These are phyloP conservation scores for Baudoinia panamericana DNA, from an alignment of 495 filamentous ascomycete species.

Conservation along the genomic window DNA sequence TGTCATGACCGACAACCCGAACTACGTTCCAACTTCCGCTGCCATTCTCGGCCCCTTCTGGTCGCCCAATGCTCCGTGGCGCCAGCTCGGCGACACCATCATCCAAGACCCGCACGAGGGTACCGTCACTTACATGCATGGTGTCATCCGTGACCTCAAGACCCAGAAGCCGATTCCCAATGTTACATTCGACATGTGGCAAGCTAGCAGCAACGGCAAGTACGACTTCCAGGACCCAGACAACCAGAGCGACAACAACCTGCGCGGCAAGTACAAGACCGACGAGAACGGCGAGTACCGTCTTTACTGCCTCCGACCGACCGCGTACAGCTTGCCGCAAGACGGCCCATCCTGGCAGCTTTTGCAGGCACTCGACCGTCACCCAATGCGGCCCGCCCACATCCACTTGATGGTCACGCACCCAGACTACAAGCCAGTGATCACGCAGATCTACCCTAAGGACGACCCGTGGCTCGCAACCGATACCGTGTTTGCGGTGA, in stretches of 20 bases:
- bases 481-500: constrained; percentile 56
- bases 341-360: constrained; percentile 62
- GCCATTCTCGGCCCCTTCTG: constrained; percentile 82
- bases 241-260: constrained; percentile 62
- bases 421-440: constrained; percentile 36
- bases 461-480: constrained; percentile 47
- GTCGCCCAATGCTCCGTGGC: constrained; percentile 71
- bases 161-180: constrained; percentile 55
- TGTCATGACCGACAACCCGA: constrained; percentile 50
- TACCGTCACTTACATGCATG: constrained; percentile 61
- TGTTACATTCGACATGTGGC: constrained; percentile 77
- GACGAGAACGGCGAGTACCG: constrained; percentile 63
- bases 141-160: constrained; percentile 55
- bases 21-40: constrained; percentile 60
- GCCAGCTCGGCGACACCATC: constrained; percentile 53
- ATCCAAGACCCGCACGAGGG: constrained; percentile 55
- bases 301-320: constrained; percentile 75
- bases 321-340: constrained; percentile 63
- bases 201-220: constrained; percentile 68
- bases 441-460: constrained; percentile 52
- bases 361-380: constrained; percentile 58
- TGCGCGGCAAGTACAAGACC: constrained; percentile 68
- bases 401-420: constrained; percentile 33
- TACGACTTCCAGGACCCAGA: constrained; percentile 83
- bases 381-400: constrained; percentile 32